Evolutionary conservation across 2,329 filamentous ascomycete species (phyloP).

Genomic region (Pleoardoris graminearum): DNA sequence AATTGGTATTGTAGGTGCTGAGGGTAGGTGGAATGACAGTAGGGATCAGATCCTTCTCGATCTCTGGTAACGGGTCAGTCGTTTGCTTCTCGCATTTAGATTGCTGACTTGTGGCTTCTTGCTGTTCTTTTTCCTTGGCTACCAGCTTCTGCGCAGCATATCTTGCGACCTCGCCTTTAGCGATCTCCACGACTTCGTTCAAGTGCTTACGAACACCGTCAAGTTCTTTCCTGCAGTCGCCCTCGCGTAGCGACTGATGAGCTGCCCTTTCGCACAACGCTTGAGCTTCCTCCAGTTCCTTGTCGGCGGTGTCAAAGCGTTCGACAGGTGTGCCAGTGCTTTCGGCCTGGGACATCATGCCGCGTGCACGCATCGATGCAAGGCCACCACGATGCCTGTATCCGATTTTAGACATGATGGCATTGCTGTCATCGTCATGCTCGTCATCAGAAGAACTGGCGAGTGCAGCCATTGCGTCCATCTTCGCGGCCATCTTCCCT

Average conservation of each 20-base stretch:
- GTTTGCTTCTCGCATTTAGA: conserved; percentile 24
- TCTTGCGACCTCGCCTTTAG: conserved; percentile 49
- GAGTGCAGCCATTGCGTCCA: conserved; percentile 54
- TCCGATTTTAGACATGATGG: conserved; percentile 38
- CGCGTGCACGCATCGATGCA: conserved; percentile 36
- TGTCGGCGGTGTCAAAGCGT: conserved; percentile 69
- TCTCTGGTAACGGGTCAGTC: conserved; percentile 16
- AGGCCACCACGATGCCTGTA: conserved; percentile 40
- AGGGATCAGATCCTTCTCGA: conserved; percentile 18
- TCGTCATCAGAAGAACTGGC: conserved; percentile 30
- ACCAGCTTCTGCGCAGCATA: conserved; percentile 21
- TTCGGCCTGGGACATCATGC: conserved; percentile 17
- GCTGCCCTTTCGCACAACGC: conserved; percentile 82
- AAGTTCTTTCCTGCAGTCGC: conserved; percentile 79
- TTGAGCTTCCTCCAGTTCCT: conserved; percentile 77
- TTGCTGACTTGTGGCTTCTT: conserved; percentile 14
- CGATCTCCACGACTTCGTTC: conserved; percentile 63
- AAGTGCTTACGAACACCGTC: conserved; percentile 69
- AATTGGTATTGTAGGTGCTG: conserved; percentile 3
- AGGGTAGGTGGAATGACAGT: conserved; percentile 13
- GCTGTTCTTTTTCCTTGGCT: conserved; percentile 12
- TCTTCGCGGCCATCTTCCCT: conserved; percentile 79
- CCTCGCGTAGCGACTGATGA: conserved; percentile 85
- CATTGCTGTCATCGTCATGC: conserved; percentile 31
- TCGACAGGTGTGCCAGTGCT: conserved; percentile 25